Evolutionary conservation across 805 yeast genomes (phyloP).

Genomic region (Suhomyces prunicola): DNA sequence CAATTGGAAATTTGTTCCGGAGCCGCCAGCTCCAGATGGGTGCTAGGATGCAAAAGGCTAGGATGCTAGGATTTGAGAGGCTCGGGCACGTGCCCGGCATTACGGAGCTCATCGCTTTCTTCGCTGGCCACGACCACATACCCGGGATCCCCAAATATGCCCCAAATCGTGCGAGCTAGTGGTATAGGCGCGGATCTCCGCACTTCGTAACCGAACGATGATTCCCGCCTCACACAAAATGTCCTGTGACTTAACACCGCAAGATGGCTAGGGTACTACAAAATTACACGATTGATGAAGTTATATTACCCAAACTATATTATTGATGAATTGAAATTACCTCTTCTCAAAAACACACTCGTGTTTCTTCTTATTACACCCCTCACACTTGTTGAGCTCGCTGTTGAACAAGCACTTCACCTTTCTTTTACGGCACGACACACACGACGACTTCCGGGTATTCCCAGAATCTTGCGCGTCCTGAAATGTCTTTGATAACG

Average conservation of each 20-base stretch:
- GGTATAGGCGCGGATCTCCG: neutral
- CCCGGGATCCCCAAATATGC: neutral
- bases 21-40: neutral
- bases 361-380: constrained; percentile 37
- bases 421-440: constrained; percentile 41
- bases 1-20: neutral
- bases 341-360: constrained; percentile 30
- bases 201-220: neutral
- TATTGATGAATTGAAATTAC: constrained; percentile 2
- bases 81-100: neutral
- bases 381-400: constrained; percentile 34
- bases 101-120: neutral
- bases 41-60: neutral
- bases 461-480: constrained; percentile 4
- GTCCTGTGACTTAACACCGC: neutral
- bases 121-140: neutral
- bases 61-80: neutral
- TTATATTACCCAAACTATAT: neutral
- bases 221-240: neutral
- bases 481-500: constrained; percentile 10
- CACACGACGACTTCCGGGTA: constrained; percentile 37
- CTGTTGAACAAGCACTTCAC: constrained; percentile 39
- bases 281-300: neutral
- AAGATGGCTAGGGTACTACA: neutral
- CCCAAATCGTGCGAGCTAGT: neutral